A percentile compares a stretch with the other conserved stretches of the same genome.
Conservation (phyloP, 2,329 filamentous ascomycete genomes). For the Cytospora chrysosperma region DNA sequence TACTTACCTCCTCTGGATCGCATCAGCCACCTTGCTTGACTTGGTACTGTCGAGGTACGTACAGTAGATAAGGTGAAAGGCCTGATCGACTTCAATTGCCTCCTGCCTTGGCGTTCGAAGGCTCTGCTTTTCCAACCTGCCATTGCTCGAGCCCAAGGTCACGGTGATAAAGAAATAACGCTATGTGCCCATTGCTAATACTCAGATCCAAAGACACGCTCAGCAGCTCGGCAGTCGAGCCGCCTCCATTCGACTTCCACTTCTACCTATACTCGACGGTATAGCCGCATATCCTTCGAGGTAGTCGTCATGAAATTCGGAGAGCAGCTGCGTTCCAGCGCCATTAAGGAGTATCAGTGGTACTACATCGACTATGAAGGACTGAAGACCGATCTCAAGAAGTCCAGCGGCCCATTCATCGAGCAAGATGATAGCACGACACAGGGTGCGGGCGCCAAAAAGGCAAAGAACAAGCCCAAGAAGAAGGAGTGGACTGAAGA, state of each 20-base stretch:
- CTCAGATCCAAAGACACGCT: slow-evolving; percentile 49
- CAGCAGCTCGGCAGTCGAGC: slow-evolving; percentile 42
- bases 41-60: background rate
- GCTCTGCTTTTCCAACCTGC: background rate
- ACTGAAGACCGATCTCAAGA: slow-evolving; percentile 83
- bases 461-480: slow-evolving; percentile 44
- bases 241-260: slow-evolving; percentile 27
- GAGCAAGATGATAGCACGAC: slow-evolving; percentile 34
- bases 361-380: slow-evolving; percentile 98
- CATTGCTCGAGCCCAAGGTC: no score
- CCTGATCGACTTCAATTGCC: background rate
- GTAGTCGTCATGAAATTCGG: slow-evolving; percentile 79
- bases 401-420: slow-evolving; percentile 53
- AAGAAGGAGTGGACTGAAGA: slow-evolving; percentile 81
- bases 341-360: slow-evolving; percentile 96
- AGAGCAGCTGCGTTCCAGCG: slow-evolving; percentile 90
- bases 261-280: slow-evolving; percentile 32
- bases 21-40: background rate
- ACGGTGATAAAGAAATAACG: background rate
- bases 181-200: slow-evolving; percentile 46
- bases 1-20: background rate
- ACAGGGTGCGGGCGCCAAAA: slow-evolving; percentile 31
- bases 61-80: background rate
- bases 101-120: background rate
- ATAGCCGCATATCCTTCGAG: slow-evolving; percentile 43